Evolutionary conservation across 495 filamentous ascomycete genomes (phyloP).

Genomic region (Aspergillus mulundensis): DNA sequence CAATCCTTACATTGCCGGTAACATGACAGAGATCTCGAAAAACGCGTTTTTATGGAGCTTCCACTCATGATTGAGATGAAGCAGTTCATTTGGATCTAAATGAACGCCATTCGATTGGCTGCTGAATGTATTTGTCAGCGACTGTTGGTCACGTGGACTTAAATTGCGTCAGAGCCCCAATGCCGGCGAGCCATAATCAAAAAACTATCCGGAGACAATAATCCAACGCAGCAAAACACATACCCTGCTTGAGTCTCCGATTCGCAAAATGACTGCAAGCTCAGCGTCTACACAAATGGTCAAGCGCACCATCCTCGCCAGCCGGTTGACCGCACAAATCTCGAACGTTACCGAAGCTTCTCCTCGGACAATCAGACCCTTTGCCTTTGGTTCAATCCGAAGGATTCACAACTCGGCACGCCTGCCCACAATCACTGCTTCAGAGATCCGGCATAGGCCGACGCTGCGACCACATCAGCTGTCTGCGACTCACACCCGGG

Average conservation of each 20-base stretch:
- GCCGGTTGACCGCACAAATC: slow-evolving; percentile 26
- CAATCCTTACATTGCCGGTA: not conserved
- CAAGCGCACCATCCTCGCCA: slow-evolving; percentile 27
- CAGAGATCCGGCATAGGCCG: slow-evolving; percentile 44
- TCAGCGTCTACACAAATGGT: slow-evolving; percentile 35
- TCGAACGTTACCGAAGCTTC: slow-evolving; percentile 23
- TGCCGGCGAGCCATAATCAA: slow-evolving; percentile 6
- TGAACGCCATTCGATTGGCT: slow-evolving; percentile 24
- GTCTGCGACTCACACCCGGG: slow-evolving; percentile 26
- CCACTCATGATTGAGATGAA: not conserved
- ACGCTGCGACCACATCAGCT: slow-evolving; percentile 46
- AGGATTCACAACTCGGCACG: slow-evolving; percentile 37
- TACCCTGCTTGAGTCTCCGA: not conserved
- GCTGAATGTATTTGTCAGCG: slow-evolving; percentile 30
- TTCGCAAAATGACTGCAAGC: slow-evolving; percentile 31
- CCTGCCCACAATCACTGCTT: slow-evolving; percentile 47
- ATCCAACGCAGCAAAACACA: not conserved
- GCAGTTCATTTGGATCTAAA: slow-evolving; percentile 14
- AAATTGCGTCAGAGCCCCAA: slow-evolving; percentile 37
- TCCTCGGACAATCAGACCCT: slow-evolving; percentile 25
- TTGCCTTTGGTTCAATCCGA: slow-evolving; percentile 30
- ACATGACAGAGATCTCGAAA: too few relatives aligned
- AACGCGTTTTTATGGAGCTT: too few relatives aligned
- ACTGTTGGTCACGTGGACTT: slow-evolving; percentile 25
- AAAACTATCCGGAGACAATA: not conserved